phyloP scores from a whole-genome alignment of 768 basidiomycete species.

The Termitomyces eurrhizus region DNA sequence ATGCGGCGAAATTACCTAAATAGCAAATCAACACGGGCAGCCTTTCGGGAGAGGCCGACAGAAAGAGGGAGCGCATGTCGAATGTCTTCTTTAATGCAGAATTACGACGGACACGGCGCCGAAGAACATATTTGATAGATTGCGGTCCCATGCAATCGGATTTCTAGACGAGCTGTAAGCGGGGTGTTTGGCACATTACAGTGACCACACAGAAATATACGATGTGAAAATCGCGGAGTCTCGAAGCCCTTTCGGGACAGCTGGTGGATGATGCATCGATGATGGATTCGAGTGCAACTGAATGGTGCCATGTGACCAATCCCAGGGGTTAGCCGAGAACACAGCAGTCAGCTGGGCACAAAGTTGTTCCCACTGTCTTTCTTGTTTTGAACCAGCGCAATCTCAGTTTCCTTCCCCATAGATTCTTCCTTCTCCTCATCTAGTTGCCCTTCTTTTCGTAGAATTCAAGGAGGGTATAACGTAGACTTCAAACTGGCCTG shows the following conservation, averaged over 20 bases:
- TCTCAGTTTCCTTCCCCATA: conserved; percentile 18
- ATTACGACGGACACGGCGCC: background rate
- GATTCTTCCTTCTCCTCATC: conserved; percentile 18
- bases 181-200: background rate
- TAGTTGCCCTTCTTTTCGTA: conserved; percentile 15
- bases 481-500: conserved; percentile 9
- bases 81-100: conserved; percentile 1
- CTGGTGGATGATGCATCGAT: background rate
- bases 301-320: conserved; percentile 22
- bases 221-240: background rate
- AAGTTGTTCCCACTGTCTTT: conserved; percentile 21
- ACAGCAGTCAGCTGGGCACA: conserved; percentile 22
- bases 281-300: conserved; percentile 5
- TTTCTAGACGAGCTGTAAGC: background rate
- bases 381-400: conserved; percentile 17
- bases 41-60: conserved; percentile 10
- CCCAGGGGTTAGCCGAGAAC: conserved; percentile 21
- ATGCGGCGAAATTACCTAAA: background rate
- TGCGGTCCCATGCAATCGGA: background rate
- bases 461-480: conserved; percentile 12
- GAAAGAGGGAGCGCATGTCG: background rate
- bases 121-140: conserved; percentile 7
- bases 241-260: background rate
- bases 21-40: background rate
- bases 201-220: background rate